These are phyloP conservation scores for Populus hybrid DNA, from an alignment of 441 rosid species.

Conservation along the genomic window DNA sequence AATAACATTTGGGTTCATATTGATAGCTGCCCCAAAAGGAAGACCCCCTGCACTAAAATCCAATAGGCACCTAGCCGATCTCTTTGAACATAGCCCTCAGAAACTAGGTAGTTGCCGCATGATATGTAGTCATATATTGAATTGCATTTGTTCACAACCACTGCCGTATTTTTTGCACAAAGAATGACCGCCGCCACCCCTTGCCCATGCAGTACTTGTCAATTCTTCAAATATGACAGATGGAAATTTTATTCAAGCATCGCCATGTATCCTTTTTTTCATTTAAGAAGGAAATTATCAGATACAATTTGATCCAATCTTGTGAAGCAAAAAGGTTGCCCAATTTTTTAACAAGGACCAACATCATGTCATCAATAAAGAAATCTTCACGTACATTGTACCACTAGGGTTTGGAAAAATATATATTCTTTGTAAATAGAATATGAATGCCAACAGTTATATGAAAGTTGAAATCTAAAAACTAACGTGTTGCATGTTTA, in stretches of 20 bases:
- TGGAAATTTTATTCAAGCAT: not conserved
- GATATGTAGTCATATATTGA: constrained; percentile 72
- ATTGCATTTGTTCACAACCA: constrained; percentile 52
- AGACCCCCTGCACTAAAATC: constrained; percentile 80
- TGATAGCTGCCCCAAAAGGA: constrained; percentile 72
- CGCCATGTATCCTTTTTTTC: not conserved
- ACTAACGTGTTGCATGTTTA: not conserved
- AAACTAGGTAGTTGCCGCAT: constrained; percentile 55
- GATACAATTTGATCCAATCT: not conserved
- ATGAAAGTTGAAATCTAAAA: not conserved
- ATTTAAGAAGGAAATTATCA: not conserved
- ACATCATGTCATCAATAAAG: too few relatives aligned
- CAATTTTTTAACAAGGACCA: too few relatives aligned
- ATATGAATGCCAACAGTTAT: too few relatives aligned
- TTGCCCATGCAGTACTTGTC: constrained; percentile 25
- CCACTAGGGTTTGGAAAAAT: too few relatives aligned
- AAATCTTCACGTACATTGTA: too few relatives aligned
- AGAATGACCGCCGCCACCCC: constrained; percentile 71
- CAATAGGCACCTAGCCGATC: constrained; percentile 65
- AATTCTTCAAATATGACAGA: not conserved
- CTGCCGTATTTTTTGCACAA: constrained; percentile 83
- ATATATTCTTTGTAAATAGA: too few relatives aligned
- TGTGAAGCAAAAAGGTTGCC: not conserved
- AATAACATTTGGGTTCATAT: constrained; percentile 59
- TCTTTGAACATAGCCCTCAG: constrained; percentile 65